These are phyloP conservation scores for Paraphaeosphaeria sporulosa DNA, from an alignment of 2,329 filamentous ascomycete species.

Conservation along the genomic window DNA sequence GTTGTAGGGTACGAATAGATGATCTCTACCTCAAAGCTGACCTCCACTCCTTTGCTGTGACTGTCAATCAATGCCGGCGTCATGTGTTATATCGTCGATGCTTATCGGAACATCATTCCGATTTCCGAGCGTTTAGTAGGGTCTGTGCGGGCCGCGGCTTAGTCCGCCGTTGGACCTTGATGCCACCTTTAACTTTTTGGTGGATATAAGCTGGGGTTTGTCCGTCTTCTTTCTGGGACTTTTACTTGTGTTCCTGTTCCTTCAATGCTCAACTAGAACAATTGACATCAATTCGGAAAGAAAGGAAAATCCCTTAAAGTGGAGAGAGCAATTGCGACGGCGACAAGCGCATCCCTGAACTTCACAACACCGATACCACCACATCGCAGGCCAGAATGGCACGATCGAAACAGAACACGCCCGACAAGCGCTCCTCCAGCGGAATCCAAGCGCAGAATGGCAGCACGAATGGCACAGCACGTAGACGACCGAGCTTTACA, in stretches of 20 bases:
- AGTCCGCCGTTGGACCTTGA: constrained; percentile 34
- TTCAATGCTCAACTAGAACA: neutral
- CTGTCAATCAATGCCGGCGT: neutral
- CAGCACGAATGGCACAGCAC: constrained; percentile 30
- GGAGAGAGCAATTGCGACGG: neutral
- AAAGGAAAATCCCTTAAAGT: neutral
- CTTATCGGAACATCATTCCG: constrained; percentile 17
- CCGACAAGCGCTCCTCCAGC: constrained; percentile 14
- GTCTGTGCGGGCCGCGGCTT: constrained; percentile 32
- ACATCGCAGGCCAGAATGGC: constrained; percentile 32
- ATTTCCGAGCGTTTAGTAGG: constrained; percentile 28
- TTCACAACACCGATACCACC: neutral
- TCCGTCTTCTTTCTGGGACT: neutral
- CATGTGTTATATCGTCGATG: neutral
- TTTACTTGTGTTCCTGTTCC: neutral
- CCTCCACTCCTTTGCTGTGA: too few relatives aligned
- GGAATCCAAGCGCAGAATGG: constrained; percentile 31
- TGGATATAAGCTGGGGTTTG: constrained; percentile 15
- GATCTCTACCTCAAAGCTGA: neutral
- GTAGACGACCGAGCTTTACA: constrained; percentile 31
- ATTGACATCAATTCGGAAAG: neutral
- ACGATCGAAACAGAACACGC: constrained; percentile 30
- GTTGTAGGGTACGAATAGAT: neutral
- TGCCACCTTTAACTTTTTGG: constrained; percentile 40
- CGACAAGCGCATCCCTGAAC: neutral